Evolutionary conservation across 2,329 filamentous ascomycete genomes (phyloP), one percentile per base, ranked within the genome.

Genomic region (Leptosphaerulina australis): DNA sequence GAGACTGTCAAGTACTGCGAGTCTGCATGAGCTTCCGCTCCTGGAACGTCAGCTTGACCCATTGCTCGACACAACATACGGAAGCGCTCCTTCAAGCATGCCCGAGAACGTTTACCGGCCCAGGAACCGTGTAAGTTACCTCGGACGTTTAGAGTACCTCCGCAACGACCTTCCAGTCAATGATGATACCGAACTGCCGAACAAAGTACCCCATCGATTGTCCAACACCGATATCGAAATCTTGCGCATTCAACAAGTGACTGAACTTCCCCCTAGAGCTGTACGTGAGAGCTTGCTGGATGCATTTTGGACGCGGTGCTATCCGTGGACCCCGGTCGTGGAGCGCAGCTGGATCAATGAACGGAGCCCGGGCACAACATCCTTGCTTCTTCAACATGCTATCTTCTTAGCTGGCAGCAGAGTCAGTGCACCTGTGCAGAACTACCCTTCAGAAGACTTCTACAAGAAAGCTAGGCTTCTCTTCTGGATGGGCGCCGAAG

Each of bases 361-460:
- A 18, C 47, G 63, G 3, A 56, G 63, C 9, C 61, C 67, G 2
- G 57, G 59, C 12, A 62, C 63, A 28, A 54, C 60, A 2, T 69
- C 67, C 5, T 60, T 67, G n/a, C 45, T 71, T 1, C 58, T 71
- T 1, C 60, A 73, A 54, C 44, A 77, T 44, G 69, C 74, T 2
- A 69, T 77, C 14, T 72, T 76, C 33, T 63, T 77, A 1, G 75
- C 75, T 6, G 75, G 73, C 2, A 76, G 74, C 47, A 68, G 75
- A 50, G 74, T 77, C 12, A 74, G 71, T 28, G 58, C 72, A 4
- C 63, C 68, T 22, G 47, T 71, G 5, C 56, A 62, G 1, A 64
- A 70, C 15, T 72, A 71, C 8, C 55, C 67, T 7, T 58, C 68
- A 0, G 63, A 66, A 33, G 63, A 69, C 2, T 72, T 71, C 40